These are phyloP conservation scores for Alternaria triticina DNA, from an alignment of 2,329 filamentous ascomycete species.

Conservation along the genomic window DNA sequence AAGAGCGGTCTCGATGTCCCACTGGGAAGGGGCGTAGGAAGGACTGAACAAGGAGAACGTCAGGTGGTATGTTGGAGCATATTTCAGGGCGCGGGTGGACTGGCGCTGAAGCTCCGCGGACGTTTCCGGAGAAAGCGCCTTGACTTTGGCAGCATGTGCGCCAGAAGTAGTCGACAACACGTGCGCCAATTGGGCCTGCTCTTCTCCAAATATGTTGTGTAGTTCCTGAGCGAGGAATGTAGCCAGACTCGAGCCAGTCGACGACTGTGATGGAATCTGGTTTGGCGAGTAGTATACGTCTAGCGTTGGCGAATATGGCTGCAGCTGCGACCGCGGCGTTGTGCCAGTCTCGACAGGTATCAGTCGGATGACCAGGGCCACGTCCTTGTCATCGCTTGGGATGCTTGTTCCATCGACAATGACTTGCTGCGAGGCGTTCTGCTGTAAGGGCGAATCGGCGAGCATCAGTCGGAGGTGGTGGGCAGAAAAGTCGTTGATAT, in stretches of 20 bases:
- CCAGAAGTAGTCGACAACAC: conserved; percentile 54
- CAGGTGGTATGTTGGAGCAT: conserved; percentile 91
- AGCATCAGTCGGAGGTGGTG: conserved; percentile 80
- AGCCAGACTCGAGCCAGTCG: conserved; percentile 75
- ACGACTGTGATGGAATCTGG: conserved; percentile 69
- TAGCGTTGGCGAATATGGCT: conserved; percentile 72
- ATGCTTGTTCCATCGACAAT: conserved; percentile 35
- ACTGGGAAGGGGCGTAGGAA: conserved; percentile 77
- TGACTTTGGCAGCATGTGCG: conserved; percentile 54
- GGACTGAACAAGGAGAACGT: conserved; percentile 95
- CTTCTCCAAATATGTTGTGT: conserved; percentile 80
- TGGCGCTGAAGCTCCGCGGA: conserved; percentile 66
- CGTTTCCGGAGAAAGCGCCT: conserved; percentile 56
- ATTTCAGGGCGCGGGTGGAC: conserved; percentile 84
- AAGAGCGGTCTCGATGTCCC: conserved; percentile 87
- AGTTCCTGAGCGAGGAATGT: conserved; percentile 80
- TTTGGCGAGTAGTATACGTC: conserved; percentile 78
- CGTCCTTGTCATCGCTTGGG: conserved; percentile 51
- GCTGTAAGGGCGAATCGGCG: conserved; percentile 44
- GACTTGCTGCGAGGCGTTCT: conserved; percentile 41
- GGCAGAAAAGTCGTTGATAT: conserved; percentile 82
- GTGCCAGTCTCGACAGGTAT: conserved; percentile 63
- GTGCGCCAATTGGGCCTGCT: conserved; percentile 76
- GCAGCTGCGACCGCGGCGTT: conserved; percentile 66
- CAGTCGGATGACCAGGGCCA: conserved; percentile 75